These are phyloP conservation scores for Zancudomyces culisetae DNA, from an alignment of 371 early-diverging fungal genomes.

Conservation along the genomic window DNA sequence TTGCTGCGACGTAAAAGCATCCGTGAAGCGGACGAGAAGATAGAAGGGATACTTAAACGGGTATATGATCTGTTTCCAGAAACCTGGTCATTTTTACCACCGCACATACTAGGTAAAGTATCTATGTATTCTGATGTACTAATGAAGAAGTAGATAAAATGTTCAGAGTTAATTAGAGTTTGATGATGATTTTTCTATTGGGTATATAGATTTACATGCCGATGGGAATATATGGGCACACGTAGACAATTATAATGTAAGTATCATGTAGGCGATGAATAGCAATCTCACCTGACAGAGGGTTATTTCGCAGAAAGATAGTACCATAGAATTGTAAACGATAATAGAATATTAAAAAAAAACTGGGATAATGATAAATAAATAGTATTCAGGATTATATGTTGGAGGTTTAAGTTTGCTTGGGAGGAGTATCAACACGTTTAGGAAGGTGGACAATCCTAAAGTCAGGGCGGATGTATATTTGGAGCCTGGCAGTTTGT, in stretches of 20 bases:
- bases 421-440: slow-evolving; percentile 18
- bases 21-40: background rate
- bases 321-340: too few relatives aligned
- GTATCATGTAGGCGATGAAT: too few relatives aligned
- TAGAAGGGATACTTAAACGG: slow-evolving; percentile 13
- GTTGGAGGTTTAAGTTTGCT: slow-evolving; percentile 23
- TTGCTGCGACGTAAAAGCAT: background rate
- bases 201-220: slow-evolving; percentile 13
- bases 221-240: slow-evolving; percentile 25
- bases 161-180: too few relatives aligned
- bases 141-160: too few relatives aligned
- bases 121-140: background rate
- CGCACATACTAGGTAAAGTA: slow-evolving; percentile 14
- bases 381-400: slow-evolving; percentile 2
- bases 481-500: slow-evolving; percentile 15
- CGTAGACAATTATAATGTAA: slow-evolving; percentile 24
- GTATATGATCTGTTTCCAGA: slow-evolving; percentile 20
- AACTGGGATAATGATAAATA: background rate
- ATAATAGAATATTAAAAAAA: too few relatives aligned
- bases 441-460: slow-evolving; percentile 19
- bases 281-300: too few relatives aligned
- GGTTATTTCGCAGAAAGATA: too few relatives aligned
- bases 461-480: slow-evolving; percentile 15
- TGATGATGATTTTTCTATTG: background rate
- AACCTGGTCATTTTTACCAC: slow-evolving; percentile 20